Evolutionary conservation across 306 rosid species (phyloP), one percentile per base, ranked within the genome.

Genomic region (Ziziphus jujuba): DNA sequence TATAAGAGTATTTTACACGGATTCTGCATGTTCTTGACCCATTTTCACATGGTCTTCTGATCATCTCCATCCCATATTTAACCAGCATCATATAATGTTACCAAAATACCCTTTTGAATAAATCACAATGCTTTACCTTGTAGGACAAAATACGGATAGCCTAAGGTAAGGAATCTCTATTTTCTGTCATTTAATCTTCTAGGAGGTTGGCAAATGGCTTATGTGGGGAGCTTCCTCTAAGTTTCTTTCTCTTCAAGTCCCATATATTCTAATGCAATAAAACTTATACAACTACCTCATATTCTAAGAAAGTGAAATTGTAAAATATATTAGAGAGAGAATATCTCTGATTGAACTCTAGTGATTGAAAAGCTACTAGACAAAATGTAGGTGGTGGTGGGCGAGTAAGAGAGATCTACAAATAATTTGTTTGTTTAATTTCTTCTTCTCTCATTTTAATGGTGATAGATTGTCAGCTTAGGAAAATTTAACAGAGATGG

Each of bases 11-110:
- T 77, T 81, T 82, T 79, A 81, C 83, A 79, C 66, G 84, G 81
- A 77, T 79, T 70, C 70, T 66, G 79, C 91, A 76, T 77, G 83
- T 82, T 79, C 84, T 71, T 68, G 65, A 33, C 76, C 77, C 62
- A 76, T 55, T 76, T 28, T 66, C 97, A 86, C 87, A 82, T 88
- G 95, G 76, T 72, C 77, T 50, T 86, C 87, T 79, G 92, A 77
- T 85, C 80, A 63, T 44, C 4, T 35, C 67, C 75, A 72, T 73
- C 68, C 71, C 69, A 20, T 65, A 69, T 1, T 70, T 63, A 66
- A 69, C 78, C 59, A n/a, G 53, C 49, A 16, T 11, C 5, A 24
- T 22, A 54, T 47, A 22, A 23, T 58, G 54, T 77, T 74, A 79
- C 85, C 68, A 57, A 54, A 78, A 58, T 69, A 74, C 81, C 85